Base-by-base conservation (phyloP, 176 grass and related monocot genomes). In the Cymbopogon citratus region DNA sequence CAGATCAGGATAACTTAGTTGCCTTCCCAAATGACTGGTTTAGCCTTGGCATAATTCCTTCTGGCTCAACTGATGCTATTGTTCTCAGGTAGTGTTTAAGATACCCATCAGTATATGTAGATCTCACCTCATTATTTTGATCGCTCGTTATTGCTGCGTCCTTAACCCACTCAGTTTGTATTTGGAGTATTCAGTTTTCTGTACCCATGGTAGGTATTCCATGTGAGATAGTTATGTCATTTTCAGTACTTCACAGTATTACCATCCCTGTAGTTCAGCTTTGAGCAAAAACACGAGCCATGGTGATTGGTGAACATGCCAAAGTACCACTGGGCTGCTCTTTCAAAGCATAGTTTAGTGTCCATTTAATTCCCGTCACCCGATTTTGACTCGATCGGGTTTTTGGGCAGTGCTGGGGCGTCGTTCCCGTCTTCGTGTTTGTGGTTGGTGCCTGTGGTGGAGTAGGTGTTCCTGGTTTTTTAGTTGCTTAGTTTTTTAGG, bases 11-110 rank as follows among this genome's bases (percentile, higher is more conserved):
- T 60, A 51, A 80, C 81, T 66, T 33, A 69, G 71, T 94, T 70
- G 81, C 84, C 63, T 98, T 94, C 65, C 95, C 95, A 78, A 94
- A 98, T 88, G 88, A 89, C 80, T 92, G 92, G 95, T 93, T 98
- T 79, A 92, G 92, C 75, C 25, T 94, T 81, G 95, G 95, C 74
- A 82, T 98, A 83, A 98, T 98, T 87, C 95, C 95, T 79, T 93
- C 95, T 70, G 92, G 92, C 75, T 98, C 95, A 29, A 98, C 95
- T 66, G 92, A 98, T 91, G 92, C 95, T 80, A 98, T 98, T 79
- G 95, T 93, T 73, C 75, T 98, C 57, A 98, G 95, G 95, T 98
- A 94, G 11, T 44, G 36, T 48, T 59, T 60, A 29, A 71, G 68
- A 35, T 79, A 29, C 19, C 49, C 72, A 5, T 38, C n/a, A 34